Conservation (phyloP, 2,329 filamentous ascomycete species). For the Aspergillus proliferans region DNA sequence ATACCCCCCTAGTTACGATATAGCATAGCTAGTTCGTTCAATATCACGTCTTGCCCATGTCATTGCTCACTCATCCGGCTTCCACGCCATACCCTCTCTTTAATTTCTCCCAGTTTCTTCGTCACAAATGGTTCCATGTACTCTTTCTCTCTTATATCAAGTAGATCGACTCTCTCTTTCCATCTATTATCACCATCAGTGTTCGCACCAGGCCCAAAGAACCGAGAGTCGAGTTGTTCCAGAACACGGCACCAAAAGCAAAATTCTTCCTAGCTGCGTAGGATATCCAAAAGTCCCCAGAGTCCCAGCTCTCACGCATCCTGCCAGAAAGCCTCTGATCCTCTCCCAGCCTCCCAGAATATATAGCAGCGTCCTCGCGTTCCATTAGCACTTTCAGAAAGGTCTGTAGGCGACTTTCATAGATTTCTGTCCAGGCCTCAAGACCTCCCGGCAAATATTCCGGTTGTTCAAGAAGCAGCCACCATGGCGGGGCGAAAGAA, state of each 20-base stretch:
- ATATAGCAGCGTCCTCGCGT: conserved; percentile 10
- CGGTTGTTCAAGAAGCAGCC: conserved; percentile 18
- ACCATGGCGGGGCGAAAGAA: conserved; percentile 14
- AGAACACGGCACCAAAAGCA: conserved; percentile 8
- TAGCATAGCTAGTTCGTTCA: too few species aligned
- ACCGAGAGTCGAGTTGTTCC: conserved; percentile 7
- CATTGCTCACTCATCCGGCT: too few species aligned
- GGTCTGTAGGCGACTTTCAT: conserved; percentile 9
- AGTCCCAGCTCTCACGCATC: conserved; percentile 6
- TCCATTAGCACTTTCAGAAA: conserved; percentile 11
- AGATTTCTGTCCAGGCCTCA: conserved; percentile 11
- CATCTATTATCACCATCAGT: not conserved
- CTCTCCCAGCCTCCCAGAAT: conserved; percentile 1
- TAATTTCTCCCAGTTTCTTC: not conserved
- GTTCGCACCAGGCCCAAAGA: conserved; percentile 3
- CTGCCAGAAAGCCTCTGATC: conserved; percentile 13
- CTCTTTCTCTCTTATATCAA: not conserved
- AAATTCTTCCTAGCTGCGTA: conserved; percentile 9
- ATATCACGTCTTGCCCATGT: too few species aligned
- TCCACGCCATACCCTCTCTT: not conserved
- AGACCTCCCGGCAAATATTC: conserved; percentile 17
- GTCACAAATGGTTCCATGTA: conserved; percentile 1
- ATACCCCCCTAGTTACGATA: too few species aligned
- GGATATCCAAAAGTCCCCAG: conserved; percentile 7
- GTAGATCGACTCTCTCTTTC: not conserved